These are phyloP conservation scores for Penstemon eatonii DNA, from an alignment of 257 asterid genomes.

Conservation along the genomic window DNA sequence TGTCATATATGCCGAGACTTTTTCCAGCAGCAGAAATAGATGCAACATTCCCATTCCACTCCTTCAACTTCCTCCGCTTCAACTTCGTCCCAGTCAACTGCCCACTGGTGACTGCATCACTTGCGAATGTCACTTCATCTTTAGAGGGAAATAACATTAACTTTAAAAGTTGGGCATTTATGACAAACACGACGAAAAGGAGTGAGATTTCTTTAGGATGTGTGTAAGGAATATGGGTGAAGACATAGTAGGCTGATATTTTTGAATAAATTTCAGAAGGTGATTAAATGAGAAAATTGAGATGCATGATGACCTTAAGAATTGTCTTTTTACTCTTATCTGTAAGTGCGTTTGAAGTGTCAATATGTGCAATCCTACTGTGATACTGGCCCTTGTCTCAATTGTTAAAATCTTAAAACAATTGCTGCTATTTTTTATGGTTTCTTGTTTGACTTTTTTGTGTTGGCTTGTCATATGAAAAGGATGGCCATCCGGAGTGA, in stretches of 20 bases:
- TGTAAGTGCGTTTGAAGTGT: conserved; percentile 10
- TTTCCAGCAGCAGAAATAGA: too few relatives aligned
- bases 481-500: conserved; percentile 99
- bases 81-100: too few relatives aligned
- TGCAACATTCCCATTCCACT: too few relatives aligned
- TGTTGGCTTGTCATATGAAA: conserved; percentile 33
- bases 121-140: too few relatives aligned
- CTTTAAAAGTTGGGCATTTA: too few relatives aligned
- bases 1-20: too few relatives aligned
- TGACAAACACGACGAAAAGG: too few relatives aligned
- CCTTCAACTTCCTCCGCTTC: too few relatives aligned
- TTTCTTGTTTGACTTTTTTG: conserved; percentile 14
- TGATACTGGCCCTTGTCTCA: conserved; percentile 22
- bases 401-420: conserved; percentile 21
- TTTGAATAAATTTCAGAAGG: conserved; percentile 6
- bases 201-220: conserved; percentile 12
- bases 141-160: too few relatives aligned
- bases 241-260: conserved; percentile 5
- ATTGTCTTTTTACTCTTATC: conserved; percentile 5
- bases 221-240: conserved; percentile 13
- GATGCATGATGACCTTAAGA: conserved; percentile 4
- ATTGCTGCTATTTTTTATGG: conserved; percentile 8
- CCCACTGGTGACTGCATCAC: too few relatives aligned
- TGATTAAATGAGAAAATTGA: not conserved
- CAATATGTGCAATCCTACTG: conserved; percentile 6